Percentiles rank a stretch among this genome's conserved stretches.
These are phyloP conservation scores for Chytridium lagenaria DNA, from an alignment of 371 early-diverging fungal genomes.

Conservation along the genomic window DNA sequence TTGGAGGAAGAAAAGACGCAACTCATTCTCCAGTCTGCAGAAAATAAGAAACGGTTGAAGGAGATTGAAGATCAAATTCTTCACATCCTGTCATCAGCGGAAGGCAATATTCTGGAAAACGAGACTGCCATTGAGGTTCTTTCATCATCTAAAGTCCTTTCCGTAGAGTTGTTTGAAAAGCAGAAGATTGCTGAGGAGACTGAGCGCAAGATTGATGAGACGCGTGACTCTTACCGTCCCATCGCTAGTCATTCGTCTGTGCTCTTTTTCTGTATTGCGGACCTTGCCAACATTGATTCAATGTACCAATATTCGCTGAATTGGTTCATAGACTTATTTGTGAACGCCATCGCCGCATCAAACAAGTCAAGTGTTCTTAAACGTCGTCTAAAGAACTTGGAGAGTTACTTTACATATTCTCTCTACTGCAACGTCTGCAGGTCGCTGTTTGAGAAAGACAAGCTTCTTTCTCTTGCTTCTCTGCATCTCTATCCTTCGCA, in stretches of 20 bases:
- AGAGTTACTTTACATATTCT: constrained; percentile 61
- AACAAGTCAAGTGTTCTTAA: constrained; percentile 59
- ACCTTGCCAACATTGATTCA: constrained; percentile 62
- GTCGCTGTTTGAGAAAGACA: constrained; percentile 65
- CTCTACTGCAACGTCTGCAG: constrained; percentile 66
- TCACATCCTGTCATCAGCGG: constrained; percentile 59
- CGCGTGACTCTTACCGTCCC: constrained; percentile 62
- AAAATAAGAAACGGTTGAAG: constrained; percentile 61
- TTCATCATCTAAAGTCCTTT: constrained; percentile 59
- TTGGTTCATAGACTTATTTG: constrained; percentile 65
- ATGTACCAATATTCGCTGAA: constrained; percentile 67
- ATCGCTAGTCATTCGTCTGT: constrained; percentile 62
- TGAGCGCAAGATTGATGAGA: constrained; percentile 64
- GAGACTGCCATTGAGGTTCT: constrained; percentile 65
- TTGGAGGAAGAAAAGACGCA: constrained; percentile 65
- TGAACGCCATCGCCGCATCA: constrained; percentile 50
- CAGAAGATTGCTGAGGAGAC: constrained; percentile 66
- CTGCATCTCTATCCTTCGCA: constrained; percentile 52
- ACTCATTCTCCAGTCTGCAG: constrained; percentile 60
- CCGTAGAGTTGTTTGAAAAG: constrained; percentile 63
- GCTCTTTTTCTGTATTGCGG: constrained; percentile 65
- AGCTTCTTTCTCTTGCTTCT: constrained; percentile 63
- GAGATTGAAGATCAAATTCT: constrained; percentile 66
- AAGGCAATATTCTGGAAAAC: constrained; percentile 67
- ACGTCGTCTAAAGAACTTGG: constrained; percentile 60